These are phyloP conservation scores for Echites panduratus DNA, from an alignment of 257 asterid species.

Conservation along the genomic window DNA sequence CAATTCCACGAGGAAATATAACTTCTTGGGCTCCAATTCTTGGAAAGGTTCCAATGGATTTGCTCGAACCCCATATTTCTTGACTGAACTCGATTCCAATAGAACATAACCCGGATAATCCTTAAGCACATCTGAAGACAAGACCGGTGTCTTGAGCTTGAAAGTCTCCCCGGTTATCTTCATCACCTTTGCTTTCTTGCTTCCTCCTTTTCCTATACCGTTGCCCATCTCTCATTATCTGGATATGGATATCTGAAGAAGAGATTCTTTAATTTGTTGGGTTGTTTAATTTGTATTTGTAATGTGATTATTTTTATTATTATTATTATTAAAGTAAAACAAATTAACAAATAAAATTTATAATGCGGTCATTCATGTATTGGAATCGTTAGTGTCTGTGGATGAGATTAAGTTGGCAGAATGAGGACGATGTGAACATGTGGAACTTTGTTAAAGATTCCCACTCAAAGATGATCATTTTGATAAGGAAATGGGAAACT, in stretches of 20 bases:
- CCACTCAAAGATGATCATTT: conserved; percentile 20
- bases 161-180: conserved; percentile 53
- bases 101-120: conserved; percentile 56
- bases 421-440: conserved; percentile 18
- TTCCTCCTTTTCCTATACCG: conserved; percentile 26
- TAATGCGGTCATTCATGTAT: too few species aligned
- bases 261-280: not conserved
- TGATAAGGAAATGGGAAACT: conserved; percentile 20
- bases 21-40: conserved; percentile 45
- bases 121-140: conserved; percentile 44
- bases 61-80: conserved; percentile 57
- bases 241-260: not conserved
- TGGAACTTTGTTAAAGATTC: conserved; percentile 17
- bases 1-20: conserved; percentile 60
- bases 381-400: conserved; percentile 6
- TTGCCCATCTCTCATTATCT: conserved; percentile 51
- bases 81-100: conserved; percentile 45
- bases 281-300: not conserved
- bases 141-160: conserved; percentile 46
- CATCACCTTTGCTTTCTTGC: conserved; percentile 49
- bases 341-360: not conserved
- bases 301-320: not conserved
- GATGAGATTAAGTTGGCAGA: conserved; percentile 14
- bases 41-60: conserved; percentile 38
- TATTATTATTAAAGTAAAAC: too few species aligned